phyloP scores from a whole-genome alignment of 306 rosid species.

The Fagus crenata region DNA sequence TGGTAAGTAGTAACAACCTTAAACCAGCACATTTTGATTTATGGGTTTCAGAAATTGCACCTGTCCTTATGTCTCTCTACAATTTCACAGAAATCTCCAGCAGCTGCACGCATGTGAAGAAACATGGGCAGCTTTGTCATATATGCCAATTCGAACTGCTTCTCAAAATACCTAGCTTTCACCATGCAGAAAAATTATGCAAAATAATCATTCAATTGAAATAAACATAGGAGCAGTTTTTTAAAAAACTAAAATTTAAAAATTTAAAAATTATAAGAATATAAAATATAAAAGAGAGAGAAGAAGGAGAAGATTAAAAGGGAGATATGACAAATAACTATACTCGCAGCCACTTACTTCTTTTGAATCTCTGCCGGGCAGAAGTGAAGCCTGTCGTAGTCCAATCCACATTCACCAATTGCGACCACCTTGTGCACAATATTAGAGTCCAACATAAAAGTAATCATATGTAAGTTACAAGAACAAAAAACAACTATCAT shows the following conservation, averaged over 20 bases:
- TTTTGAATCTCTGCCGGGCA: constrained; percentile 88
- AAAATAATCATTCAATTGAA: constrained; percentile 8
- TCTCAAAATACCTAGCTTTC: constrained; percentile 80
- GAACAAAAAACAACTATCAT: neutral
- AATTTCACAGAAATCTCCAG: constrained; percentile 86
- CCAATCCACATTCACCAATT: constrained; percentile 96
- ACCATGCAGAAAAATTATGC: constrained; percentile 8
- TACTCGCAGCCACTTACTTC: constrained; percentile 47
- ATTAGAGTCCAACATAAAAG: neutral
- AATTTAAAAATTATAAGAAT: too few species aligned
- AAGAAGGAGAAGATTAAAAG: neutral
- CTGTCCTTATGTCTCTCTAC: constrained; percentile 68
- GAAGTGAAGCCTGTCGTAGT: constrained; percentile 91
- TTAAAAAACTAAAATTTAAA: too few species aligned
- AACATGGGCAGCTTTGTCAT: constrained; percentile 88
- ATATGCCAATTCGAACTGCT: constrained; percentile 84
- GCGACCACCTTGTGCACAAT: constrained; percentile 71
- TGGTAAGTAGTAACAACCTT: neutral
- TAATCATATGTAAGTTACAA: neutral
- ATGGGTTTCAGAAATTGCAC: constrained; percentile 39
- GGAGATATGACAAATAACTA: constrained; percentile 10
- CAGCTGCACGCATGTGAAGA: constrained; percentile 96
- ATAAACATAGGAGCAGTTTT: neutral
- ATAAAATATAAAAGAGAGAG: too few species aligned
- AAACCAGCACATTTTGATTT: constrained; percentile 20